These are phyloP conservation scores for Brasenia schreberi DNA, from an alignment of 164 flowering plant genomes.

Conservation along the genomic window DNA sequence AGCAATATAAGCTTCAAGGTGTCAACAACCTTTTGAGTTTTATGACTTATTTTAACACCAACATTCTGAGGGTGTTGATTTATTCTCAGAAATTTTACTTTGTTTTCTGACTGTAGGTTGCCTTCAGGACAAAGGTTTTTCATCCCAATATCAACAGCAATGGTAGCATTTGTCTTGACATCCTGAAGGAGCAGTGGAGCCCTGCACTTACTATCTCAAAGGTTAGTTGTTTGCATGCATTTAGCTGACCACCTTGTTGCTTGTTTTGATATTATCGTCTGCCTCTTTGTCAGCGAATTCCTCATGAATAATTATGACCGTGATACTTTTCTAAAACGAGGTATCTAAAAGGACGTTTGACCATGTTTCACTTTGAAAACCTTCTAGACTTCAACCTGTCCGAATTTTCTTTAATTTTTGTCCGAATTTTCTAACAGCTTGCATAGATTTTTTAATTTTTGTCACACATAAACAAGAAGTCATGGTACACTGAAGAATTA, in stretches of 20 bases:
- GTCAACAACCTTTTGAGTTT: too few species aligned
- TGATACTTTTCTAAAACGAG: too few species aligned
- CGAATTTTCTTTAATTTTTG: background rate
- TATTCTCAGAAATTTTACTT: background rate
- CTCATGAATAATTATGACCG: too few species aligned
- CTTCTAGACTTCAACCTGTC: too few species aligned
- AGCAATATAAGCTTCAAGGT: too few species aligned
- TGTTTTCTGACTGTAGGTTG: conserved; percentile 12
- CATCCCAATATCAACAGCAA: conserved; percentile 52
- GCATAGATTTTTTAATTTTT: background rate
- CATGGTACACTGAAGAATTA: background rate
- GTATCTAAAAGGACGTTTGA: too few species aligned
- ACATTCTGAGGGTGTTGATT: too few species aligned
- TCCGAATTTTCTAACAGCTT: too few species aligned
- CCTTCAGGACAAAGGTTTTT: conserved; percentile 43
- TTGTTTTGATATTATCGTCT: background rate
- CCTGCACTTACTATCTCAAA: conserved; percentile 43
- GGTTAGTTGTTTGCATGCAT: conserved; percentile 12
- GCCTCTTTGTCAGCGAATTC: background rate
- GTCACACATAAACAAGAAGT: background rate
- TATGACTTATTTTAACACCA: too few species aligned
- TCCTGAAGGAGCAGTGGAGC: conserved; percentile 44
- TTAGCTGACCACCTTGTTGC: background rate
- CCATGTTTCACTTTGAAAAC: too few species aligned
- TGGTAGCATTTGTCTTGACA: conserved; percentile 42